Percentiles rank a stretch among this genome's conserved stretches.
Evolutionary conservation across 2,329 filamentous ascomycete species (phyloP).

Genomic region (Sphaerulina vaccinii): DNA sequence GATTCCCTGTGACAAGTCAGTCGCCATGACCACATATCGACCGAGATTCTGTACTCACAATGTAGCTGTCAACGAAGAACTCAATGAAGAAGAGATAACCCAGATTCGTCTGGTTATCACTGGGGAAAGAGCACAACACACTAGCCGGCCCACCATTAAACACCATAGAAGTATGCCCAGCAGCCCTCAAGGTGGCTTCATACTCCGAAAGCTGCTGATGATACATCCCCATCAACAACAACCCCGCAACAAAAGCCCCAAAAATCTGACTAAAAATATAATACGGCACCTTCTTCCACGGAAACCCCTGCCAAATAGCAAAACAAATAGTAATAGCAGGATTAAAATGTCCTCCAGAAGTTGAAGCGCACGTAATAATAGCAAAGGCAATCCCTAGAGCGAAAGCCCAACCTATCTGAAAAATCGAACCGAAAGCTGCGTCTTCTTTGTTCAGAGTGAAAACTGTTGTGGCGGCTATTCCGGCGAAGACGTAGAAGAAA

Average conservation of each 20-base stretch:
- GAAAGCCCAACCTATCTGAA: slow-evolving; percentile 56
- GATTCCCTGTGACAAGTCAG: slow-evolving; percentile 38
- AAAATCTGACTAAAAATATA: slow-evolving; percentile 59
- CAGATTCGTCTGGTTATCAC: slow-evolving; percentile 51
- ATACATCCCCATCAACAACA: slow-evolving; percentile 58
- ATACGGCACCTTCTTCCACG: slow-evolving; percentile 57
- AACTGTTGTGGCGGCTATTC: slow-evolving; percentile 54
- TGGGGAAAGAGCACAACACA: slow-evolving; percentile 57
- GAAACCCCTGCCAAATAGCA: slow-evolving; percentile 57
- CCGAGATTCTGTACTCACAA: slow-evolving; percentile 31
- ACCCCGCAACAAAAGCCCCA: slow-evolving; percentile 54
- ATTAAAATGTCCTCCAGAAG: slow-evolving; percentile 46
- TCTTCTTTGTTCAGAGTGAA: slow-evolving; percentile 50
- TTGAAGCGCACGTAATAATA: slow-evolving; percentile 56
- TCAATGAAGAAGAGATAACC: slow-evolving; percentile 60
- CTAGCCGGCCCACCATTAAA: slow-evolving; percentile 51
- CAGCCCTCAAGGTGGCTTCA: slow-evolving; percentile 41
- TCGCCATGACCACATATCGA: no score
- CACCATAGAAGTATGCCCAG: slow-evolving; percentile 40
- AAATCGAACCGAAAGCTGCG: slow-evolving; percentile 51
- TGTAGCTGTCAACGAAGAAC: slow-evolving; percentile 59
- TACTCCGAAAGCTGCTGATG: slow-evolving; percentile 50
- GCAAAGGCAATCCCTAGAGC: slow-evolving; percentile 59
- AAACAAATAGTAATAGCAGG: slow-evolving; percentile 43
- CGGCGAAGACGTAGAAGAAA: slow-evolving; percentile 49